Conservation (phyloP, 495 filamentous ascomycete species). For the Chaetomium fimeti region DNA sequence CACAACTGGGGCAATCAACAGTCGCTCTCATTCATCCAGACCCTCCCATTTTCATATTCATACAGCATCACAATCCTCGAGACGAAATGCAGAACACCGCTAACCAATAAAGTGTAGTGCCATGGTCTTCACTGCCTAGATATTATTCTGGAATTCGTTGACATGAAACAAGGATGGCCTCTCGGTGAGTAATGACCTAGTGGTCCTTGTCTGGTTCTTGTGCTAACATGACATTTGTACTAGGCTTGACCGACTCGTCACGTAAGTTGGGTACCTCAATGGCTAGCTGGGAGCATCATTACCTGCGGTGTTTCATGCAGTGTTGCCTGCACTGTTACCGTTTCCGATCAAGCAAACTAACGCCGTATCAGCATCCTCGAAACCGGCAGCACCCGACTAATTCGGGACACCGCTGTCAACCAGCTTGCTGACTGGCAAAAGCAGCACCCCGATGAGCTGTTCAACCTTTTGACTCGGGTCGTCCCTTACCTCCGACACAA, state of each 20-base stretch:
- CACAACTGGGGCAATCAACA: neutral
- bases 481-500: constrained; percentile 88
- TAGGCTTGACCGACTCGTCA: constrained; percentile 89
- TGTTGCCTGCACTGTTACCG: neutral
- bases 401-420: constrained; percentile 92
- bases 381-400: constrained; percentile 90
- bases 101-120: constrained; percentile 32
- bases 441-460: constrained; percentile 93
- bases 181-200: constrained; percentile 45
- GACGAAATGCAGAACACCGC: constrained; percentile 11
- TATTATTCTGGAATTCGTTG: constrained; percentile 21
- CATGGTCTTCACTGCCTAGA: constrained; percentile 28
- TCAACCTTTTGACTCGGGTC: constrained; percentile 93
- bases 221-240: constrained; percentile 26
- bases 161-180: constrained; percentile 52
- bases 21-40: neutral
- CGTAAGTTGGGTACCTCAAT: constrained; percentile 59
- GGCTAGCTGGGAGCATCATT: neutral
- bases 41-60: neutral
- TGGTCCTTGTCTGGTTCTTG: neutral
- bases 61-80: neutral
- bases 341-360: constrained; percentile 23
- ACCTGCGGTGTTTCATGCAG: constrained; percentile 8
- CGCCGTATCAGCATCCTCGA: constrained; percentile 72
- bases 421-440: constrained; percentile 97